Evolutionary conservation across 192 early-diverging fungal genomes (phyloP), one percentile per base, ranked within the genome.

Genomic region (Backusella parvicylindrica): DNA sequence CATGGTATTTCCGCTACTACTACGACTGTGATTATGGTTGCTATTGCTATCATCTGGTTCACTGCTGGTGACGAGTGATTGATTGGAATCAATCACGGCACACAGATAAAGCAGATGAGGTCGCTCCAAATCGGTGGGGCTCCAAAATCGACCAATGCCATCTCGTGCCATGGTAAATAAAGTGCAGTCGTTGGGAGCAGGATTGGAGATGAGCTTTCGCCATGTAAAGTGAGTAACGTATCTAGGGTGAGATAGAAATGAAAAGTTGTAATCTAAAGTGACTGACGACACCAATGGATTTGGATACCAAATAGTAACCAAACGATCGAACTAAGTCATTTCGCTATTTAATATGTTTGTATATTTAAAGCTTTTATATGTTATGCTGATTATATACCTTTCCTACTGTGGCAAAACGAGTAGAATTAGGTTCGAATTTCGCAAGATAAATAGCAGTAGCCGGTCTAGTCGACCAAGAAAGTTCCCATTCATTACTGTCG

Each of bases 131-230:
- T 86, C 75, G 6, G 81, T 82, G 2, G 88, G 86, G 31, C 84
- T 84, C 94, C 94, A 95, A 12, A 95, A 84, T 15, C 93, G 86
- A 73, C 89, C 84, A 23, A 92, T 85, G 12, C 90, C 91, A 75
- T 94, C 92, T 23, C 77, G 78, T 8, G 84, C 86, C 84, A 91
- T 85, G 4, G 93, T 95, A 72, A 92, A 85, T 13, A 95, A 76
- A 1, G 88, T 75, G 64, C 71, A 75, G 67, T 23, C 26, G 13
- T 63, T 18, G 41, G 31, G 73, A 49, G 71, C 31, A 23, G 26
- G 70, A 12, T 26, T 72, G 7, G 53, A 56, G 31, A 80, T 75
- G 36, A 84, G 72, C 38, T 84, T 82, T 38, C 92, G 77, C 94
- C 94, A 95, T 53, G 87, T 84, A 72, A 92, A 85, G 64, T 89